Percentiles rank a stretch among this genome's conserved stretches.
These are phyloP conservation scores for Scutellaria baicalensis DNA, from an alignment of 257 asterid genomes.

Conservation along the genomic window DNA sequence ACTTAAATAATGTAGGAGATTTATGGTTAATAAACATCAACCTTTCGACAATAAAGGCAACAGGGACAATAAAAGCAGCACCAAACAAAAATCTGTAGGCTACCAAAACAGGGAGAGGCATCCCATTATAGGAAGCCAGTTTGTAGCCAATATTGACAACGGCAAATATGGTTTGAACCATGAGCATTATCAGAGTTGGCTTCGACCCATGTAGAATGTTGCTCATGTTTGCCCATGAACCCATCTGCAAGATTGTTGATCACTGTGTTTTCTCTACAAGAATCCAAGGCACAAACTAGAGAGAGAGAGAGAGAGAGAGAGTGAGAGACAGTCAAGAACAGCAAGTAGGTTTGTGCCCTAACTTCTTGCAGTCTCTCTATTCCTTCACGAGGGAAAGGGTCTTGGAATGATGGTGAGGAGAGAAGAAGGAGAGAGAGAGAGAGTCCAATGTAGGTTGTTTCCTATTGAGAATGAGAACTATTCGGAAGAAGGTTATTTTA, in stretches of 20 bases:
- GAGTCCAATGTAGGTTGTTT: too few species aligned
- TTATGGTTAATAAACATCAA: background rate
- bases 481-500: too few species aligned
- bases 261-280: background rate
- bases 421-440: too few species aligned
- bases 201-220: constrained; percentile 36
- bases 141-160: constrained; percentile 40
- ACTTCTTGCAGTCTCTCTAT: too few species aligned
- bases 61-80: constrained; percentile 45
- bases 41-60: constrained; percentile 52
- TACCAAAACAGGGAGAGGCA: constrained; percentile 37
- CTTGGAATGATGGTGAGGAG: too few species aligned
- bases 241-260: background rate
- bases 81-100: constrained; percentile 57
- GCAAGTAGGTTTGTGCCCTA: too few species aligned
- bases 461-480: too few species aligned
- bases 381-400: too few species aligned
- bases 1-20: background rate
- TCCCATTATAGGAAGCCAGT: constrained; percentile 53
- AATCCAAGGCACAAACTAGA: too few species aligned
- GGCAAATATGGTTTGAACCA: constrained; percentile 25
- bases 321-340: too few species aligned
- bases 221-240: constrained; percentile 1
- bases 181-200: constrained; percentile 44
- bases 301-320: too few species aligned